Percentiles rank a stretch among this genome's conserved stretches.
These are phyloP conservation scores for Dryadomyces quercus-mongolicae DNA, from an alignment of 2,329 filamentous ascomycete genomes.

Conservation along the genomic window DNA sequence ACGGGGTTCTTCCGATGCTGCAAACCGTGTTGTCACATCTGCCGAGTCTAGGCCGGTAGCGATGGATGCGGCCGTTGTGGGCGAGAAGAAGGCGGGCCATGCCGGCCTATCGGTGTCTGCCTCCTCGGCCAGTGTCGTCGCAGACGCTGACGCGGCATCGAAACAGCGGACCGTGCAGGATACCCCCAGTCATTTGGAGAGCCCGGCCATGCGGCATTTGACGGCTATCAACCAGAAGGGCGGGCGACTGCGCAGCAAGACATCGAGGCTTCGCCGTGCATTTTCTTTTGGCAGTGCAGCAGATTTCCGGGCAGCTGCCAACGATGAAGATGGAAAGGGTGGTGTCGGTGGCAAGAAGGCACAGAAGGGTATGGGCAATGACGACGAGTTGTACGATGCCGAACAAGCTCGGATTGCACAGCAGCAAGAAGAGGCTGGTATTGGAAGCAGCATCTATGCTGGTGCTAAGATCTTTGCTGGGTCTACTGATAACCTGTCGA, in stretches of 20 bases:
- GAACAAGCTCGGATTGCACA: slow-evolving; percentile 87
- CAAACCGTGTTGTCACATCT: slow-evolving; percentile 52
- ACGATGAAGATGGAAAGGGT: slow-evolving; percentile 23
- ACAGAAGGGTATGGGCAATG: slow-evolving; percentile 47
- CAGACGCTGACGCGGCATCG: slow-evolving; percentile 15
- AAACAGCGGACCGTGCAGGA: slow-evolving; percentile 13
- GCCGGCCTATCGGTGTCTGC: not conserved
- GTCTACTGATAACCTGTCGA: slow-evolving; percentile 89
- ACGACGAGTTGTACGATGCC: slow-evolving; percentile 60
- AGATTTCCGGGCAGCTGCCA: slow-evolving; percentile 65
- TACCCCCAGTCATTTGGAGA: slow-evolving; percentile 30
- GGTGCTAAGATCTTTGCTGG: slow-evolving; percentile 75
- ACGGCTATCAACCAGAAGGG: slow-evolving; percentile 80
- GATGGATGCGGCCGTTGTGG: slow-evolving; percentile 41
- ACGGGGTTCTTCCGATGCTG: slow-evolving; percentile 50
- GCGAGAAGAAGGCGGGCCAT: not conserved
- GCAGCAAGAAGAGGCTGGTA: slow-evolving; percentile 81
- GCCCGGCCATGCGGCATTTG: slow-evolving; percentile 72
- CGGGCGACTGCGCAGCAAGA: slow-evolving; percentile 68
- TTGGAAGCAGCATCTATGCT: slow-evolving; percentile 89
- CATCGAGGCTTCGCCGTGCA: slow-evolving; percentile 71
- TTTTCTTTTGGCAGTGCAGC: slow-evolving; percentile 96
- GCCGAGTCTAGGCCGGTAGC: slow-evolving; percentile 62
- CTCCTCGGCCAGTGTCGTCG: slow-evolving; percentile 2
- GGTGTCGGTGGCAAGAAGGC: slow-evolving; percentile 32